These are phyloP conservation scores for Lentinula detonsa DNA, from an alignment of 768 basidiomycete species.

Conservation along the genomic window DNA sequence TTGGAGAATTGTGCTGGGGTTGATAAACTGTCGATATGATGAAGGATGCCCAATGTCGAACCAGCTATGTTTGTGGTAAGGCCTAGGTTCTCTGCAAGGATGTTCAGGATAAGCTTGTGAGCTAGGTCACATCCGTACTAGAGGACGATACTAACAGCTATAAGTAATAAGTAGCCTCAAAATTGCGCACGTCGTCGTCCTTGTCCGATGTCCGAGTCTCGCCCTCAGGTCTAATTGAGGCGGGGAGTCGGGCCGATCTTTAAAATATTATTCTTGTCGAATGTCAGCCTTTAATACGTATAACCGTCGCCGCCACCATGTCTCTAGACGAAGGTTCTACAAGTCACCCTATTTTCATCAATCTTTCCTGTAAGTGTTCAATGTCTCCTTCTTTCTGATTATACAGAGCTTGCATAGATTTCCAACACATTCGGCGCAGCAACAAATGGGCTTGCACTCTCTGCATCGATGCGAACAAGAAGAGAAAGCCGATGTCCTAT, in stretches of 20 bases:
- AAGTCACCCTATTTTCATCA: background rate
- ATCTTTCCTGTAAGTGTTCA: background rate
- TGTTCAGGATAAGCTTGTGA: no score
- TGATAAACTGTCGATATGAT: no score
- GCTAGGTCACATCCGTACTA: no score
- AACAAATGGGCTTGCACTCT: conserved; percentile 1
- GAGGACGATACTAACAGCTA: no score
- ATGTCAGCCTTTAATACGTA: background rate
- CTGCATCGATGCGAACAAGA: background rate
- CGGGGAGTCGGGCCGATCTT: background rate
- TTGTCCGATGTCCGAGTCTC: background rate
- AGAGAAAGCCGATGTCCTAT: conserved; percentile 10
- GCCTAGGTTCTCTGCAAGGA: no score
- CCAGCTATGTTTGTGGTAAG: no score
- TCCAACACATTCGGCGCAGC: background rate
- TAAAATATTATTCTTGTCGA: background rate
- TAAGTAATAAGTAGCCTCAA: no score
- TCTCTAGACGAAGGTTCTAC: background rate
- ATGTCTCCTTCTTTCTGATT: background rate
- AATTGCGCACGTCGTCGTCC: background rate
- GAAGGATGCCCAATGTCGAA: no score
- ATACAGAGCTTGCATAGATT: background rate
- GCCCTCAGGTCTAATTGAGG: background rate
- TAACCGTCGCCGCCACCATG: background rate
- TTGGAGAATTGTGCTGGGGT: background rate